phyloP scores from a whole-genome alignment of 2,329 filamentous ascomycete species.

The Zymoseptoria tritici region DNA sequence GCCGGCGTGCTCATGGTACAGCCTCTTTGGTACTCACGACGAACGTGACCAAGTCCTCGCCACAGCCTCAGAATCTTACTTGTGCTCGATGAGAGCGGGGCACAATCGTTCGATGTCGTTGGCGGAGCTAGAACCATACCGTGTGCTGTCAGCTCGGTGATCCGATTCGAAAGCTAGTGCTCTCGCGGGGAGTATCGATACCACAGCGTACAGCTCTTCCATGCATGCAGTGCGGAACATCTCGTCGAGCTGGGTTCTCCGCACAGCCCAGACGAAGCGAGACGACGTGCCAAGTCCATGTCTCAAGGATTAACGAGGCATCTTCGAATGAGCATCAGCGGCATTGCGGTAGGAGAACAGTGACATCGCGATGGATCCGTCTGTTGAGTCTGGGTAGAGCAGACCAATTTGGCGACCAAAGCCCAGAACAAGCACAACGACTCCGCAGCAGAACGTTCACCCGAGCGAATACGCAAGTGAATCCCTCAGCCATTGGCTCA shows the following conservation, averaged over 20 bases:
- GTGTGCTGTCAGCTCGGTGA: background rate
- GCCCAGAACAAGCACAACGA: background rate
- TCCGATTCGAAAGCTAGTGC: background rate
- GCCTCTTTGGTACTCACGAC: background rate
- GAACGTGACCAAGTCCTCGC: background rate
- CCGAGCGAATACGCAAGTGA: background rate
- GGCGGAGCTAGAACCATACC: background rate
- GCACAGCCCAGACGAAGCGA: background rate
- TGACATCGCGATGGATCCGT: background rate
- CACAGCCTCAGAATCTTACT: background rate
- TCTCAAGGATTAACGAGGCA: background rate
- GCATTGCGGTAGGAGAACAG: background rate
- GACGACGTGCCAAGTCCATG: background rate
- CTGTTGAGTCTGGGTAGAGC: background rate
- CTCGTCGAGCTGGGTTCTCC: background rate
- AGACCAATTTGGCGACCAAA: background rate
- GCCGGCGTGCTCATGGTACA: too few species aligned
- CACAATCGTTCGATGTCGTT: background rate
- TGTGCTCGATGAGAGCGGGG: background rate
- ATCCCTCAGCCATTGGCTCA: background rate
- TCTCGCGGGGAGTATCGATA: background rate
- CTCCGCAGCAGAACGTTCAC: background rate
- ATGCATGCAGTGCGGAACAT: background rate
- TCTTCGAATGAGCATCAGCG: background rate
- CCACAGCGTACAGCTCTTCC: background rate